Base-by-base conservation (phyloP, 2,329 filamentous ascomycete species). In the Paracorniculantispora psalliotae region DNA sequence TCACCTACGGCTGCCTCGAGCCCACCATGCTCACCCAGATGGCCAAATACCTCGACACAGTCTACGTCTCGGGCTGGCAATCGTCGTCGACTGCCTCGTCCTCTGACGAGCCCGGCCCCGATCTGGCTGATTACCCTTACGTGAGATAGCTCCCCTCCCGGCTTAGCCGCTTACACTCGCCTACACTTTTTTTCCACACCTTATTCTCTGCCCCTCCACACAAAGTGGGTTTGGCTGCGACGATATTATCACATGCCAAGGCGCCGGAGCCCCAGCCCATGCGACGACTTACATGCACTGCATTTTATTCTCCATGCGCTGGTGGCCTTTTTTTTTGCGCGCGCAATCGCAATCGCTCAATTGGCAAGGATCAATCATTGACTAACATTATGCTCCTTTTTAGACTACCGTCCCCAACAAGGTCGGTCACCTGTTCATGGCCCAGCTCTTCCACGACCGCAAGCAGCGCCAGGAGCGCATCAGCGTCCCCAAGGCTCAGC, bases 1-100 rank as follows among this genome's bases (percentile, higher is more conserved):
- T 88, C 79, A 99, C 94, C 60, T 99, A 97, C 72, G 94, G 94
- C 69, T 97, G 94, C 77, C 82, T 99, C 64, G 94, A 99, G 72
- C 94, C 94, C 12, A 96, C 96, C 59, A 97, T 97, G 90, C 84
- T 99, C 72, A 97, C 94, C 28, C 94, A 99, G 76, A 99, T 99
- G 94, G 93, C 93, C 68, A 96, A 97, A 77, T 97, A 96, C 75
- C 83, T 99, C 63, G 94, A 99, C 72, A 99, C 94, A 35, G 91
- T 99, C 72, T 99, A 99, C 74, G 94, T 99, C 63, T 97, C 94
- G 57, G 94, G 94, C 64, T 99, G 94, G 94, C 94, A 99, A 77
- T 96, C 91, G 64, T 97, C 93, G 1, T 97, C 92, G 25, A 99
- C 94, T 8, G 94, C 94, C 52, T 97, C 93, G 2, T 85, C 92